Evolutionary conservation across 2,329 filamentous ascomycete genomes (phyloP).

Genomic region (Cordyceps javanica): DNA sequence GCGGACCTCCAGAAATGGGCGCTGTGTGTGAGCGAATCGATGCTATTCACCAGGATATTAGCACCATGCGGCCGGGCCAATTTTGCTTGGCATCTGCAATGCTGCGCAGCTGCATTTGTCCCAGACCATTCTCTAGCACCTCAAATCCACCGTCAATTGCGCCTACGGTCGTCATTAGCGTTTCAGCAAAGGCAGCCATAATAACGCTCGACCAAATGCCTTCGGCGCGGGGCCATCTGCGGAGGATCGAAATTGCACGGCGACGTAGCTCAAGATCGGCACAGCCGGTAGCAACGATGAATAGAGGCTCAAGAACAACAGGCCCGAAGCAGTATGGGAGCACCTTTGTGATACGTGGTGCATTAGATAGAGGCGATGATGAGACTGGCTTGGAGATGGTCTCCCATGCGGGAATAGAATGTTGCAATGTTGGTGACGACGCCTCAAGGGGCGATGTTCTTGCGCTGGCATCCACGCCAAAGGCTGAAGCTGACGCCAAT

Average conservation of each 20-base stretch:
- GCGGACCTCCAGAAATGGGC: too few relatives aligned
- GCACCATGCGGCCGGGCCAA: neutral
- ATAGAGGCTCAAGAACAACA: neutral
- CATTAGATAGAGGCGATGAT: neutral
- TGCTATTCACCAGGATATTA: neutral
- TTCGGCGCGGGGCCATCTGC: neutral
- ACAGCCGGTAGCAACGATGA: neutral
- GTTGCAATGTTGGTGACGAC: neutral
- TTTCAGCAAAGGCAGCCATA: constrained; percentile 5
- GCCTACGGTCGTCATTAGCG: neutral
- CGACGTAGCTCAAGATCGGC: neutral
- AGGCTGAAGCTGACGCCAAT: neutral
- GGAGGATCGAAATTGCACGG: neutral
- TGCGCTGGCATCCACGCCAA: neutral
- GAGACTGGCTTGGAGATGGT: neutral
- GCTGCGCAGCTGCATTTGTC: neutral
- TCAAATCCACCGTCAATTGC: neutral
- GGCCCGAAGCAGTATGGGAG: neutral
- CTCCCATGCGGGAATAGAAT: neutral
- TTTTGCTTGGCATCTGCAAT: neutral
- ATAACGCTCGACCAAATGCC: constrained; percentile 7
- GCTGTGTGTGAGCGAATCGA: too few relatives aligned
- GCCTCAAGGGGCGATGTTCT: neutral
- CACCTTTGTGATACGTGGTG: neutral
- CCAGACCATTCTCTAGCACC: neutral